Conservation (phyloP, 257 asterid species). For the Nicotiana obtusifolia region DNA sequence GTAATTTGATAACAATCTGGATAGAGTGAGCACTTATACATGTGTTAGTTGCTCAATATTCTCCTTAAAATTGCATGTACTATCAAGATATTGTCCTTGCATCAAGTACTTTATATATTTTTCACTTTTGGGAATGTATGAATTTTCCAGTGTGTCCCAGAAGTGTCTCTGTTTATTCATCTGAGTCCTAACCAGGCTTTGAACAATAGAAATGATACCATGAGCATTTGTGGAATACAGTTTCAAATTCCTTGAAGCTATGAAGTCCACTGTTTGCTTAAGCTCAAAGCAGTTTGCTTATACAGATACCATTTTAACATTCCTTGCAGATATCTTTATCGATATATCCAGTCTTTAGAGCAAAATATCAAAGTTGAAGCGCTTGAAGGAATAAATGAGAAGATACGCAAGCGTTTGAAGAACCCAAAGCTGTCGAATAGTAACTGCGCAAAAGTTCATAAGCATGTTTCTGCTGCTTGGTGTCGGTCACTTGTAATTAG, state of each 20-base stretch:
- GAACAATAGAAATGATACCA: background rate
- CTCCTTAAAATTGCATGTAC: background rate
- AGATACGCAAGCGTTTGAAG: slow-evolving; percentile 91
- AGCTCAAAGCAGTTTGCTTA: slow-evolving; percentile 8
- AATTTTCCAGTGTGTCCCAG: background rate
- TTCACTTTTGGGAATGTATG: background rate
- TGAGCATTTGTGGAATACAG: background rate
- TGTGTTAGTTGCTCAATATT: background rate
- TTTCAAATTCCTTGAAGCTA: background rate
- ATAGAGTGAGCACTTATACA: background rate
- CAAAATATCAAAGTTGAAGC: slow-evolving; percentile 68
- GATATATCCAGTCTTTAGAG: slow-evolving; percentile 71
- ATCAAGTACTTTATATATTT: background rate
- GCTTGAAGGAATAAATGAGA: slow-evolving; percentile 90
- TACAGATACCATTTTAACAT: background rate
- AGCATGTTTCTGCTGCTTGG: slow-evolving; percentile 94
- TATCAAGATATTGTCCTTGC: background rate
- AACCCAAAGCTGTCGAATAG: slow-evolving; percentile 89
- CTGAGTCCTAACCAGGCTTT: background rate
- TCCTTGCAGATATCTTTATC: slow-evolving; percentile 64
- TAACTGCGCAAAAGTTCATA: slow-evolving; percentile 63
- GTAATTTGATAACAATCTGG: background rate
- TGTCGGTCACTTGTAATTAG: slow-evolving; percentile 91
- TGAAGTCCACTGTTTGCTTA: background rate
- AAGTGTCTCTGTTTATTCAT: background rate